Base-by-base conservation (phyloP, 2,329 filamentous ascomycete genomes). In the Colletotrichum sp. region DNA sequence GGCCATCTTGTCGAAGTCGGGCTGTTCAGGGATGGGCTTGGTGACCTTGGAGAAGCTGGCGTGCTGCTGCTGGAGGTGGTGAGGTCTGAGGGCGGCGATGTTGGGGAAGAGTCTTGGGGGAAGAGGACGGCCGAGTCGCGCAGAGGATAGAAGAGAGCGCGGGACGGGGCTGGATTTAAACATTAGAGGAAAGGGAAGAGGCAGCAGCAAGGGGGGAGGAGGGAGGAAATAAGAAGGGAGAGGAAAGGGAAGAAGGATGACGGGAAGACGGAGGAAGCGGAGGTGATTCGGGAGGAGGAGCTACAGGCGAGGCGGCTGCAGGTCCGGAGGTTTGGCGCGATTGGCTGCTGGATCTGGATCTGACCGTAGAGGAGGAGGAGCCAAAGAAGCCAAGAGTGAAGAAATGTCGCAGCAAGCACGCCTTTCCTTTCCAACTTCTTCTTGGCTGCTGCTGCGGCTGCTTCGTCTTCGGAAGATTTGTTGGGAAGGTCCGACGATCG, bases 401-500 rank as follows among this genome's bases (percentile, higher is more conserved):
- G 72, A 75, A 75, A 72, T 67, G 72, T 75, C 69, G 62, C 44
- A 49, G 44, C n/a, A 49, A 49, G n/a, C 44, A 49, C 44, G 9
- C 44, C 44, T 49, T 49, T 49, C n/a, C 44, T 8, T 22, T 49
- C 44, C 44, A 49, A 49, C 4, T 22, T 1, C 19, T 49, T 49
- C 44, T 49, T 49, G 44, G 44, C 44, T 49, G 44, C 44, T 22
- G 44, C 44, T 12, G 44, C 6, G 29, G 55, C 25, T 29, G 55
- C 55, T 25, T 15, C 69, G 59, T 19, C 49, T 36, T 61, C 73
- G 70, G 70, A 52, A 64, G 57, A 73, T 73, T 76, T 76, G 73
- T 73, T 76, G 73, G 73, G 73, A 76, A 76, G 57, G 44, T 76
- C 73, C 73, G 73, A 44, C 70, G 70, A 68, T 64, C 63, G 59